Conservation (phyloP, 805 yeast species). For the Limtongozyma cylindracea region DNA sequence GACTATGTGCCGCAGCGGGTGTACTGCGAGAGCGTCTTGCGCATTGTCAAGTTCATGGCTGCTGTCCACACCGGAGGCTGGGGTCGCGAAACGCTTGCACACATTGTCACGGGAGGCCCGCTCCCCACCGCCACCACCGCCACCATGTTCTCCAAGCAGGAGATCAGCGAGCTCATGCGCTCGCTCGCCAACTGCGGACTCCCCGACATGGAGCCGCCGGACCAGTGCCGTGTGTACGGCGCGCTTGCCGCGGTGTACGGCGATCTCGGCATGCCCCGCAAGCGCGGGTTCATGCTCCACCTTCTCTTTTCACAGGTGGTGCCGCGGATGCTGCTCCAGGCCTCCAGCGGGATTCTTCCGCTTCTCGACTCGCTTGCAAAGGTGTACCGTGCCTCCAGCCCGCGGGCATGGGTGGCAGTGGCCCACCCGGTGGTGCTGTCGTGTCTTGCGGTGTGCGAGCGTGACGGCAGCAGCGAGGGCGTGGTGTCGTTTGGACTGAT, state of each 20-base stretch:
- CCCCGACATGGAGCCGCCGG: constrained; percentile 10
- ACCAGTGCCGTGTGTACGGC: constrained; percentile 38
- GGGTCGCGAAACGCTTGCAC: constrained; percentile 1
- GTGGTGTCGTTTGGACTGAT: constrained; percentile 4
- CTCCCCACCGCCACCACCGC: too few relatives aligned
- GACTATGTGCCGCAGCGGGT: constrained; percentile 71
- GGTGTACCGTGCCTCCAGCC: constrained; percentile 25
- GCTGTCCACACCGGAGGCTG: constrained; percentile 17
- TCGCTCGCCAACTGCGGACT: too few relatives aligned
- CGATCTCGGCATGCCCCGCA: constrained; percentile 34
- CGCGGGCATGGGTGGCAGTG: constrained; percentile 25
- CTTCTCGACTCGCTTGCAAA: constrained; percentile 14
- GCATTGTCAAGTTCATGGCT: constrained; percentile 38
- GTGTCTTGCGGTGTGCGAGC: constrained; percentile 6
- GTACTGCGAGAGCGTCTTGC: constrained; percentile 41
- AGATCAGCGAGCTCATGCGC: constrained; percentile 10
- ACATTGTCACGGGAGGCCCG: too few relatives aligned
- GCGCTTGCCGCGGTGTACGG: constrained; percentile 41
- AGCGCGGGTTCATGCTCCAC: constrained; percentile 42
- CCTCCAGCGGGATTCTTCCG: constrained; percentile 19
- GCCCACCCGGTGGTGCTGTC: constrained; percentile 29
- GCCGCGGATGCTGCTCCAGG: constrained; percentile 23
- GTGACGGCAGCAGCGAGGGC: constrained; percentile 1
- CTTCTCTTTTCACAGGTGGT: constrained; percentile 26
- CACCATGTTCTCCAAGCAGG: constrained; percentile 2